Evolutionary conservation across 2,329 filamentous ascomycete genomes (phyloP).

Genomic region (Nothophaeocryptopus gaeumannii): DNA sequence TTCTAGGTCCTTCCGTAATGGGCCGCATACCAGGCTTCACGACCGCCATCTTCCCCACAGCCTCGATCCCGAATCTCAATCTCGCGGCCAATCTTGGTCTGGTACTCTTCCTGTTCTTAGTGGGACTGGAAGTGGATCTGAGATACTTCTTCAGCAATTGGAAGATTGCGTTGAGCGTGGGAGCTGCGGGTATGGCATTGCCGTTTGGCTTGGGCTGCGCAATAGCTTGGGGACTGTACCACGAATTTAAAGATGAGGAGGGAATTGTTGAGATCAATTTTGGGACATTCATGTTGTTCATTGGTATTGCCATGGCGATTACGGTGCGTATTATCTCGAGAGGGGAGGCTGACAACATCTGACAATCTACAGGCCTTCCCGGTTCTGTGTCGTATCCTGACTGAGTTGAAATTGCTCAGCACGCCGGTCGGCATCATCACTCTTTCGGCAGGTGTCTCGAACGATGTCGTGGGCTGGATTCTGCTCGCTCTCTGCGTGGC

Average conservation of each 20-base stretch:
- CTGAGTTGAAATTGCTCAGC: conserved; percentile 79
- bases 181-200: conserved; percentile 72
- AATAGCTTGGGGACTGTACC: conserved; percentile 76
- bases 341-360: not conserved
- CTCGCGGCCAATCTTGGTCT: conserved; percentile 81
- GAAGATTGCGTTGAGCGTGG: conserved; percentile 74
- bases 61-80: conserved; percentile 70
- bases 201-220: conserved; percentile 80
- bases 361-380: conserved; percentile 61
- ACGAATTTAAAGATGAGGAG: conserved; percentile 63
- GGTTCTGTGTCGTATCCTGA: conserved; percentile 88
- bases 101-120: conserved; percentile 81
- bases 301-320: conserved; percentile 90
- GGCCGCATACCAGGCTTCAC: conserved; percentile 79
- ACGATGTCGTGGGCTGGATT: conserved; percentile 90
- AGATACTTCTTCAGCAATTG: conserved; percentile 75
- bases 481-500: conserved; percentile 89
- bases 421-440: conserved; percentile 86
- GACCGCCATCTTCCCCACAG: conserved; percentile 69
- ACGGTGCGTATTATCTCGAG: conserved; percentile 54
- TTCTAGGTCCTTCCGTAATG: conserved; percentile 84
- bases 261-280: conserved; percentile 59
- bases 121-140: conserved; percentile 82
- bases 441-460: conserved; percentile 85
- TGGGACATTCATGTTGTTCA: conserved; percentile 69